Conservation (phyloP, 768 basidiomycete genomes). For the Podaxis pistillaris region DNA sequence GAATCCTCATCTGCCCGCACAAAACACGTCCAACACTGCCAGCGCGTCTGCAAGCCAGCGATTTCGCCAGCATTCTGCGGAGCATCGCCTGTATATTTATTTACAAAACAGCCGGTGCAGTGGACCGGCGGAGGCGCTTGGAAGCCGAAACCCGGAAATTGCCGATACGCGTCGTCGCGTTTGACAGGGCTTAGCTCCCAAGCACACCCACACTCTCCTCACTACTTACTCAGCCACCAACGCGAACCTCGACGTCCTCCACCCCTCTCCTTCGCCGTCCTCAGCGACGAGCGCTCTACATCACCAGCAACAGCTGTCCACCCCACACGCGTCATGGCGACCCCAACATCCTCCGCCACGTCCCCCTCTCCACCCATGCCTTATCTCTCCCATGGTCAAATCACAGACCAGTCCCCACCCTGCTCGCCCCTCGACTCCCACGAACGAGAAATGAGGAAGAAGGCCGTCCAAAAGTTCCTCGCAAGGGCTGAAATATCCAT, state of each 20-base stretch:
- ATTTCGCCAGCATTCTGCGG: neutral
- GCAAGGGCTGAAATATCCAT: constrained; percentile 79
- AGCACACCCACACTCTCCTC: constrained; percentile 29
- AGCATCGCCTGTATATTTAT: neutral
- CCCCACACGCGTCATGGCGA: constrained; percentile 55
- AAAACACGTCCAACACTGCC: neutral
- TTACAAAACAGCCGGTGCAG: neutral
- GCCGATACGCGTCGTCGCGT: constrained; percentile 57
- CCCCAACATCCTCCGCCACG: constrained; percentile 79
- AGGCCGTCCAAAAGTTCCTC: constrained; percentile 71
- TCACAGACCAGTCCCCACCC: constrained; percentile 35
- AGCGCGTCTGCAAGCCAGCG: neutral
- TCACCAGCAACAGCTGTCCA: constrained; percentile 21
- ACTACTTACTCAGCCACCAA: constrained; percentile 26
- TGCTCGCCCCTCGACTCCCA: constrained; percentile 35
- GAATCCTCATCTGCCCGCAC: neutral
- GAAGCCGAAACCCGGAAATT: constrained; percentile 44
- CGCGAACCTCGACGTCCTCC: constrained; percentile 25
- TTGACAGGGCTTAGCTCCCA: constrained; percentile 36
- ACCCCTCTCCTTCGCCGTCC: constrained; percentile 29
- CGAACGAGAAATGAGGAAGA: constrained; percentile 62
- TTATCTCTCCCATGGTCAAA: constrained; percentile 50
- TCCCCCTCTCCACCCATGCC: constrained; percentile 76
- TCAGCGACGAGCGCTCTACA: constrained; percentile 32
- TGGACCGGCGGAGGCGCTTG: constrained; percentile 22